A percentile compares a stretch with the other conserved stretches of the same genome.
phyloP scores from a whole-genome alignment of 139 green algal genomes.

The Chlamydomonas incerta region DNA sequence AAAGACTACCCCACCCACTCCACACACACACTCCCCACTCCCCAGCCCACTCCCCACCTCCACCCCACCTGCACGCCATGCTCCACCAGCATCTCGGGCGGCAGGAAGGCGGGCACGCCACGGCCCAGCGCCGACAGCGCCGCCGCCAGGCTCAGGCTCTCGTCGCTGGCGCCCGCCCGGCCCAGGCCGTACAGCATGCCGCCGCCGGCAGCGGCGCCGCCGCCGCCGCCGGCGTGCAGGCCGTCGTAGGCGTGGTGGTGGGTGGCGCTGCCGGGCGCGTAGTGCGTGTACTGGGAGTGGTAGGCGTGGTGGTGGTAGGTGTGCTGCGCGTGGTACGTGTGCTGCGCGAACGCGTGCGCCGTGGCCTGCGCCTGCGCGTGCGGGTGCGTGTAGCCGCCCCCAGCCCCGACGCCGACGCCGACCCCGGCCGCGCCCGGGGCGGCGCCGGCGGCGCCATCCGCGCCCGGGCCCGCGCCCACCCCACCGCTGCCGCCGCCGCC shows the following conservation, averaged over 20 bases:
- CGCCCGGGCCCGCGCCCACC: no score
- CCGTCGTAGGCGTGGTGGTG: no score
- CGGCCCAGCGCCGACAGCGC: conserved; percentile 37
- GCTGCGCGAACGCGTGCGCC: conserved; percentile 18
- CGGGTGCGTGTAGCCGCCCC: background rate
- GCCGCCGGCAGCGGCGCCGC: background rate
- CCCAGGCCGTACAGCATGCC: background rate
- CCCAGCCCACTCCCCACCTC: no score
- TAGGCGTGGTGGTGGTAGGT: conserved; percentile 1
- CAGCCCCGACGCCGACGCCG: no score
- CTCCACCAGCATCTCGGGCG: conserved; percentile 35
- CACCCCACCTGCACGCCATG: conserved; percentile 24
- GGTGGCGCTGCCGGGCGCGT: background rate
- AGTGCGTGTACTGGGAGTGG: background rate
- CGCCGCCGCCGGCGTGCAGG: background rate
- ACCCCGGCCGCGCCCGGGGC: no score
- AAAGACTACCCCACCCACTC: background rate
- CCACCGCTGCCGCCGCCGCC: no score
- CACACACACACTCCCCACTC: background rate
- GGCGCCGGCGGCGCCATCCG: no score
- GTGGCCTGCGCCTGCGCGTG: conserved; percentile 16
- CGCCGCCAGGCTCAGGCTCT: conserved; percentile 34
- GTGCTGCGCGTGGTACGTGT: background rate
- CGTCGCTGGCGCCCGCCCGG: background rate
- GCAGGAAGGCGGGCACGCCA: conserved; percentile 25